Percentiles rank a stretch among this genome's conserved stretches.
These are phyloP conservation scores for Entonaema liquescens DNA, from an alignment of 495 filamentous ascomycete genomes.

Conservation along the genomic window DNA sequence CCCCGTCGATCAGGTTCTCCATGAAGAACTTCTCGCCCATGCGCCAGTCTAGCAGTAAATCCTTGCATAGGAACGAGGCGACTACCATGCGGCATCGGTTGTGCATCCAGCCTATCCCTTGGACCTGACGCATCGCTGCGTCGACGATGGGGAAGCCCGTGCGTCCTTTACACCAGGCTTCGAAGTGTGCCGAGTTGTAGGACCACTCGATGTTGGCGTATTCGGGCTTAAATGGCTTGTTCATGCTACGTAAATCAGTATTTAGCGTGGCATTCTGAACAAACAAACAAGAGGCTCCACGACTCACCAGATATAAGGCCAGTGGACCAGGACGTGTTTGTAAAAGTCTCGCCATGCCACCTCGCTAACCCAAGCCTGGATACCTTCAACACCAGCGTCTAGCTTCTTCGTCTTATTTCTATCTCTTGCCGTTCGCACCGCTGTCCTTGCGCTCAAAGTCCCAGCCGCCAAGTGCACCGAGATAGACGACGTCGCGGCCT, in stretches of 20 bases:
- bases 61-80: conserved; percentile 86
- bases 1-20: conserved; percentile 87
- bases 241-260: conserved; percentile 71
- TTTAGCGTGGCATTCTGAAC: neutral
- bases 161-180: conserved; percentile 76
- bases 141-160: conserved; percentile 92
- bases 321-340: conserved; percentile 83
- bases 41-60: conserved; percentile 89
- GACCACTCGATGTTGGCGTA: conserved; percentile 87
- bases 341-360: conserved; percentile 95
- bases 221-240: conserved; percentile 90
- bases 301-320: conserved; percentile 85
- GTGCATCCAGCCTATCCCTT: conserved; percentile 80
- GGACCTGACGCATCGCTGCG: conserved; percentile 88
- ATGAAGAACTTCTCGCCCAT: conserved; percentile 91
- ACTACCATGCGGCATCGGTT: conserved; percentile 91
- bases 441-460: conserved; percentile 79
- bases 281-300: neutral
- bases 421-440: conserved; percentile 70
- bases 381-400: conserved; percentile 72
- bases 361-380: conserved; percentile 83
- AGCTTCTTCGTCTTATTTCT: conserved; percentile 74
- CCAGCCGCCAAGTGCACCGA: conserved; percentile 83
- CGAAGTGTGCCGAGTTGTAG: conserved; percentile 72
- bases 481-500: conserved; percentile 72